phyloP scores from a whole-genome alignment of 306 rosid genomes.

The Cucurbita maxima region DNA sequence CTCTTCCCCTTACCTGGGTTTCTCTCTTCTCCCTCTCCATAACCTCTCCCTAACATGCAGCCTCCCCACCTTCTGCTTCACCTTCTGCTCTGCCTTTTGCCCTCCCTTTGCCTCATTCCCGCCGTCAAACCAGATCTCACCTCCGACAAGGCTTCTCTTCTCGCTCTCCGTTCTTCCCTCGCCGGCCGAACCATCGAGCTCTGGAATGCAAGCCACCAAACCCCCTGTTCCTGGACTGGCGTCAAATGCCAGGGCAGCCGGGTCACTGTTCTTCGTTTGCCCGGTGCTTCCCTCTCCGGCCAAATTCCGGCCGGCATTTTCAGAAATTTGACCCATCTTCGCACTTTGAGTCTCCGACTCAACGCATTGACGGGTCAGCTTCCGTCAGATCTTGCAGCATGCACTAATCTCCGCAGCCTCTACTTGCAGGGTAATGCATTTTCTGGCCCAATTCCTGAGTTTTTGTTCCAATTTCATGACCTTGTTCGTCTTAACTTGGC shows the following conservation, averaged over 20 bases:
- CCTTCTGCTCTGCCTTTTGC: background rate
- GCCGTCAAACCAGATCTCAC: constrained; percentile 17
- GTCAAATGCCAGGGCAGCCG: constrained; percentile 23
- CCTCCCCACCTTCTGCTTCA: background rate
- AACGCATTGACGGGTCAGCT: constrained; percentile 33
- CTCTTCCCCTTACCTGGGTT: too few relatives aligned
- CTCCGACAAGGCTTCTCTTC: constrained; percentile 35
- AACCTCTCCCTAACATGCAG: background rate
- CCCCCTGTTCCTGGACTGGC: constrained; percentile 41
- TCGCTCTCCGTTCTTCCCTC: constrained; percentile 29
- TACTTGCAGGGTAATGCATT: constrained; percentile 38
- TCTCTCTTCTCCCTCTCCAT: background rate
- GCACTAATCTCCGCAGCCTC: constrained; percentile 32
- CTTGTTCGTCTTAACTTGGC: constrained; percentile 40
- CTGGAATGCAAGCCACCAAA: constrained; percentile 31
- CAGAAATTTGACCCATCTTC: constrained; percentile 24
- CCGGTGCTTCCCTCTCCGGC: constrained; percentile 44
- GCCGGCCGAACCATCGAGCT: constrained; percentile 25
- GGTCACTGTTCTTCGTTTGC: constrained; percentile 33
- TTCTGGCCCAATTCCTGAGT: constrained; percentile 36
- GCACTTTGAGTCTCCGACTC: constrained; percentile 42
- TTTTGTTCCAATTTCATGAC: constrained; percentile 12
- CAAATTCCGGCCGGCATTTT: constrained; percentile 32
- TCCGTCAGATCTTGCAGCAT: constrained; percentile 33
- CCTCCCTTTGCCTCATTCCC: constrained; percentile 3